A percentile compares a stretch with the other conserved stretches of the same genome.
phyloP scores from a whole-genome alignment of 805 yeast species.

The Candida michaelii region DNA sequence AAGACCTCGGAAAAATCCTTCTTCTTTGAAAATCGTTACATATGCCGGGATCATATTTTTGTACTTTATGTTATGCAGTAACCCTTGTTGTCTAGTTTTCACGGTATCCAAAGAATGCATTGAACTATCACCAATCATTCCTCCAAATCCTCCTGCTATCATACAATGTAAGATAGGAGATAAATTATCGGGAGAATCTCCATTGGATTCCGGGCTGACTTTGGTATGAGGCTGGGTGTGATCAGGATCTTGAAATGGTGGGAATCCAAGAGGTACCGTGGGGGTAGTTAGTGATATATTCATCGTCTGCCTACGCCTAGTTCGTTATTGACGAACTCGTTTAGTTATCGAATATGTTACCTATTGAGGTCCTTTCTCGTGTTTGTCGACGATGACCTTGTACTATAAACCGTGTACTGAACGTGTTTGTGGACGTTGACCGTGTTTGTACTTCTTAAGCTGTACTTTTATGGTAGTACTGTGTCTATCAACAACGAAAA shows the following conservation, averaged over 20 bases:
- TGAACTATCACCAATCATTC: slow-evolving; percentile 83
- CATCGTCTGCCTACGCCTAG: background rate
- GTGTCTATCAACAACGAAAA: background rate
- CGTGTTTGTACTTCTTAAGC: background rate
- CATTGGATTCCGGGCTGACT: too few relatives aligned
- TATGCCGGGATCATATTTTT: slow-evolving; percentile 76
- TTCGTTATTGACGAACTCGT: background rate
- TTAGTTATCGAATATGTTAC: too few relatives aligned
- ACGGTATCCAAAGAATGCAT: slow-evolving; percentile 98
- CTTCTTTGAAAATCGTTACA: slow-evolving; percentile 70
- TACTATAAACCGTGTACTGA: background rate
- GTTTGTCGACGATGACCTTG: too few relatives aligned
- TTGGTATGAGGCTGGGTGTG: background rate
- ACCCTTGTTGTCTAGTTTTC: slow-evolving; percentile 97
- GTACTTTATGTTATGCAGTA: slow-evolving; percentile 66
- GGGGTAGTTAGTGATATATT: slow-evolving; percentile 23
- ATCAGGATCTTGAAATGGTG: slow-evolving; percentile 20
- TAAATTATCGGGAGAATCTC: too few relatives aligned
- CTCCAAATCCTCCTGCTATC: slow-evolving; percentile 94
- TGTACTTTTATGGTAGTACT: background rate
- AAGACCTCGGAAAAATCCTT: slow-evolving; percentile 80
- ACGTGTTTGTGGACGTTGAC: background rate
- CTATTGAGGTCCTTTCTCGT: too few relatives aligned
- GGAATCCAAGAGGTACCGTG: slow-evolving; percentile 36
- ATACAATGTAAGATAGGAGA: slow-evolving; percentile 60